phyloP scores from a whole-genome alignment of 768 basidiomycete genomes.

The Kwoniella heveanensis region DNA sequence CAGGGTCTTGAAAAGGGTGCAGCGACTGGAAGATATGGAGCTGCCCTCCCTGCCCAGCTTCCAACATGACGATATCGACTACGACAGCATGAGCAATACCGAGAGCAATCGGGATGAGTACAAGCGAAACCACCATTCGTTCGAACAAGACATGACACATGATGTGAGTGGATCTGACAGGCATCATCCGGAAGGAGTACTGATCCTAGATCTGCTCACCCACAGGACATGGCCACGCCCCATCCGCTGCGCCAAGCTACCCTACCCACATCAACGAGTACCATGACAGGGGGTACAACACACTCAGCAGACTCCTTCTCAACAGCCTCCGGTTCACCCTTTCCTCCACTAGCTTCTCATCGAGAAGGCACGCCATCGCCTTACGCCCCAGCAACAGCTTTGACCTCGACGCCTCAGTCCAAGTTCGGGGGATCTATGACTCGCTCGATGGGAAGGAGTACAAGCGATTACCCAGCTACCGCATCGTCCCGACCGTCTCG shows the following conservation, averaged over 20 bases:
- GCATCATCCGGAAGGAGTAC: background rate
- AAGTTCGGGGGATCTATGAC: constrained; percentile 30
- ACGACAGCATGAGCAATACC: constrained; percentile 31
- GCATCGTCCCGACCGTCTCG: constrained; percentile 5
- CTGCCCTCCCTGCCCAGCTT: constrained; percentile 50
- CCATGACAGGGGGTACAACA: background rate
- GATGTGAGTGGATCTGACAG: constrained; percentile 11
- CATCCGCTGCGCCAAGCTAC: constrained; percentile 34
- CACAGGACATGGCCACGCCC: constrained; percentile 38
- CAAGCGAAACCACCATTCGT: background rate
- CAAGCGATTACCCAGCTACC: constrained; percentile 2
- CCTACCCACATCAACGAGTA: constrained; percentile 12
- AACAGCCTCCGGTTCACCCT: constrained; percentile 35
- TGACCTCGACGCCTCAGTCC: constrained; percentile 43
- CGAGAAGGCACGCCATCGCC: constrained; percentile 22
- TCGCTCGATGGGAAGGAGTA: constrained; percentile 16
- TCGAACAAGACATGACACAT: constrained; percentile 6
- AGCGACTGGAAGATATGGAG: constrained; percentile 46
- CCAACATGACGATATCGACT: constrained; percentile 45
- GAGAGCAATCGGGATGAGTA: constrained; percentile 19
- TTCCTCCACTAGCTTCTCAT: constrained; percentile 25
- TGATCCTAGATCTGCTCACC: background rate
- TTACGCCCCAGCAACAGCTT: constrained; percentile 24
- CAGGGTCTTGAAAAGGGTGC: constrained; percentile 41
- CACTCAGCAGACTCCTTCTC: constrained; percentile 31